These are phyloP conservation scores for Rhipidocladum racemiflorum DNA, from an alignment of 176 grass and related monocot genomes.

Conservation along the genomic window DNA sequence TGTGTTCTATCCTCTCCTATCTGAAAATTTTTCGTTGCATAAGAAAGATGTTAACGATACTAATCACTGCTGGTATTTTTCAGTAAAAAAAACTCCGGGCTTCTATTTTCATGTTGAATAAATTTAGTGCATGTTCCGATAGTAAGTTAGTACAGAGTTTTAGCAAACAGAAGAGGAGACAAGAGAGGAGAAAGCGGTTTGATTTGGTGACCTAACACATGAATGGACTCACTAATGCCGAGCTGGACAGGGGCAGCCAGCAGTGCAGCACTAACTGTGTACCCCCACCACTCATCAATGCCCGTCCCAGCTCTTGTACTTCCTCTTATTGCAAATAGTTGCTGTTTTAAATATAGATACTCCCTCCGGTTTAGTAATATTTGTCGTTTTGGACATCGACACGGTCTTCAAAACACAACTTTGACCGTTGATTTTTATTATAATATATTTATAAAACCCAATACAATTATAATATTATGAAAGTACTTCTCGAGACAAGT, in stretches of 20 bases:
- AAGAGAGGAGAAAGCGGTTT: background rate
- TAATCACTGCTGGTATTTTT: background rate
- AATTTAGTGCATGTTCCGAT: background rate
- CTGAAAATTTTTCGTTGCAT: background rate
- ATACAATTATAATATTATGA: too few species aligned
- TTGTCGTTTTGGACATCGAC: too few species aligned
- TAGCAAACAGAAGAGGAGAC: background rate
- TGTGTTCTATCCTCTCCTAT: background rate
- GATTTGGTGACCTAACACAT: constrained; percentile 13
- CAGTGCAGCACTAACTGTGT: background rate
- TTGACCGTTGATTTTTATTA: too few species aligned
- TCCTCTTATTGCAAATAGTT: too few species aligned
- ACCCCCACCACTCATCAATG: constrained; percentile 23
- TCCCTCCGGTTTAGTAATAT: too few species aligned
- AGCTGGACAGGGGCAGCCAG: background rate
- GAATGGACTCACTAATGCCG: background rate
- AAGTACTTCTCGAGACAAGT: too few species aligned
- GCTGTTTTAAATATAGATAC: too few species aligned
- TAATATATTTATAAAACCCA: too few species aligned
- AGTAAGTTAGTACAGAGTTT: background rate
- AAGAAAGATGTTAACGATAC: background rate
- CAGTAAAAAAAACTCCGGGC: background rate
- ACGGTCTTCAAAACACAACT: too few species aligned
- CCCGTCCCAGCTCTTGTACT: constrained; percentile 3
- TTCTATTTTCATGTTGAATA: background rate